These are phyloP conservation scores for Lineolata rhizophorae DNA, from an alignment of 495 filamentous ascomycete species.

Conservation along the genomic window DNA sequence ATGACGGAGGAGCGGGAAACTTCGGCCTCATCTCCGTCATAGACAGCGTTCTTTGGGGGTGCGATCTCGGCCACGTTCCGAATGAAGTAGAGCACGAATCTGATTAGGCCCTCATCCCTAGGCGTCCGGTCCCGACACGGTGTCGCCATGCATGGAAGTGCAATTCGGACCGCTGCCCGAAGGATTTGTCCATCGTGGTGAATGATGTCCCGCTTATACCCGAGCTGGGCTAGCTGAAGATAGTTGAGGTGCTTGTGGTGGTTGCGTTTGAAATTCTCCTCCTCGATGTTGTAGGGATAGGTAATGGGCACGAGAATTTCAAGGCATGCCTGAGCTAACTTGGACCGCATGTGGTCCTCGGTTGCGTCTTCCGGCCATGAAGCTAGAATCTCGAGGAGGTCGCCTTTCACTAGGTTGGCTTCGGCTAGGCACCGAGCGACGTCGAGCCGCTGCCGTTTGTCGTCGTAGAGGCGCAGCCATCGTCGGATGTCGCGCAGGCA, in stretches of 20 bases:
- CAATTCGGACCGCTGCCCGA: slow-evolving; percentile 53
- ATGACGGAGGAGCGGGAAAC: slow-evolving; percentile 74
- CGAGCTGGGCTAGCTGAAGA: slow-evolving; percentile 63
- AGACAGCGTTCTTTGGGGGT: slow-evolving; percentile 33
- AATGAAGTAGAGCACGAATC: slow-evolving; percentile 69
- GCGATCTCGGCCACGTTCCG: slow-evolving; percentile 74
- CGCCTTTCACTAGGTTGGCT: slow-evolving; percentile 73
- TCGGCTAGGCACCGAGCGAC: slow-evolving; percentile 85
- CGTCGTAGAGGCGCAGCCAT: slow-evolving; percentile 90
- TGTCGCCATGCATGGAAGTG: slow-evolving; percentile 69
- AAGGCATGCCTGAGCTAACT: slow-evolving; percentile 66
- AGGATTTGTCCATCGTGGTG: slow-evolving; percentile 58
- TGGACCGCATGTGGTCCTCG: slow-evolving; percentile 50
- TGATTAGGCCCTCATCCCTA: slow-evolving; percentile 84
- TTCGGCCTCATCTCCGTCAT: slow-evolving; percentile 64
- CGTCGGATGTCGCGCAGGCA: slow-evolving; percentile 79
- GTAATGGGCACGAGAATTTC: slow-evolving; percentile 88
- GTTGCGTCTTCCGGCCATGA: slow-evolving; percentile 45
- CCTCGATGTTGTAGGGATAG: slow-evolving; percentile 73
- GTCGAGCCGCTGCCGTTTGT: slow-evolving; percentile 84
- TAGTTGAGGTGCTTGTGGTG: slow-evolving; percentile 80
- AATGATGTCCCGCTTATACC: slow-evolving; percentile 75
- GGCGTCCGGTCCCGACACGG: slow-evolving; percentile 49
- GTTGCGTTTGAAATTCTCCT: slow-evolving; percentile 66
- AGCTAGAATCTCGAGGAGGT: slow-evolving; percentile 76